Base-by-base conservation (phyloP, 2,329 filamentous ascomycete genomes). In the Hymenoscyphus scutula region DNA sequence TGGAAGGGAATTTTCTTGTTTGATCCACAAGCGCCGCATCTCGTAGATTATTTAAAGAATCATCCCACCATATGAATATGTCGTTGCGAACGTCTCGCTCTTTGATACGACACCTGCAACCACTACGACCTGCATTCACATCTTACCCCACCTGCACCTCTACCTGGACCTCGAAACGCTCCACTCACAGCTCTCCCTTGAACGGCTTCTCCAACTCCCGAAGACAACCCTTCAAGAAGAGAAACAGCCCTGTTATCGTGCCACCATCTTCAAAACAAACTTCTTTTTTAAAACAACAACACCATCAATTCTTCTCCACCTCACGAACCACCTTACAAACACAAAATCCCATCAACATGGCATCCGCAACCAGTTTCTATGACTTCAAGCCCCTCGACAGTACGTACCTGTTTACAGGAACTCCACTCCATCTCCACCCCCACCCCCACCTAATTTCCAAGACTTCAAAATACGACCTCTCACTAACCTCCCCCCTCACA, bases 381-480 rank as follows among this genome's bases (percentile, higher is more conserved):
- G 89, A 93, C 76, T 96, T 96, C 79, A 91, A 88, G 80, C 88
- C 90, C 68, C 84, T 89, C 70, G 87, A 94, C 78, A 92, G 89
- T 92, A 81, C 67, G 88, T 83, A 19, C 55, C 30, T 15, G 1
- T 58, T 19, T 37, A 59, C 32, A 51, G 17, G 10, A 38, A 30
- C 13, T 17, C 17, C 11, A 27, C 23, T 11, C 23, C 10, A 17
- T 58, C 59, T 51, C 56, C 41, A 51, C 38, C 58, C 32, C 62
- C 15, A 45, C 61, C 51, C 37, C 8, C 58, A 58, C 41, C 59
- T 58, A 37, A 34, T 13, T 13, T 13, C 32, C 32, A 34, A 34
- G 32, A 34, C 32, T 37, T 48, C 45, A 29, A 58, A 30, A 53
- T 17, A 38, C 38, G 38, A n/a, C n/a, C 41, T 23, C n/a, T 23